Base-by-base conservation (phyloP, 495 filamentous ascomycete genomes). In the Penicillium steckii region DNA sequence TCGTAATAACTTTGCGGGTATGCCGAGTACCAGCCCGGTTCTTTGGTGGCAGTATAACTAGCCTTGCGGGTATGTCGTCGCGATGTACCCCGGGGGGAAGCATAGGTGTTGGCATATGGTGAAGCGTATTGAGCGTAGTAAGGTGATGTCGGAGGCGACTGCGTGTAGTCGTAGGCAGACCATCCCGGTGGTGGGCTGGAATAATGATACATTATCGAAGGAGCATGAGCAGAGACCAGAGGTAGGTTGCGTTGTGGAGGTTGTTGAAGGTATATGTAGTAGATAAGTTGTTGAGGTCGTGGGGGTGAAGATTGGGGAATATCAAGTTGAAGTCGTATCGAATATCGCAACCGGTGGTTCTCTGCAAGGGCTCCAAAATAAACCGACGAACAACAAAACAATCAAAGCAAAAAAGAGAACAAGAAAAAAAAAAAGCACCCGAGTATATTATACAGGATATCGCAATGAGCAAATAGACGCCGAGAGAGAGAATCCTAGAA, bases 181-280 rank as follows among this genome's bases (percentile, higher is more conserved):
- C 78, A 80, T 65, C 76, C 78, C 30, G 62, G 66, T 26, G 72
- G 73, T 61, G 74, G 76, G 61, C 60, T 67, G 47, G 74, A 66
- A 54, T 79, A 78, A 59, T 78, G 78, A 67, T 79, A 79, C 78
- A 81, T 80, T 73, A 70, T 76, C 61, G 64, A 53, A 44, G 27
- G 61, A 65, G 64, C 69, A 74, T 71, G 48, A 55, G 59, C 63
- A 56, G 29, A 41, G 41, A 48, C 27, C 21, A 46, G 29, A 49
- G 50, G 23, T 8, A 8, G 18, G 38, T 41, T 15, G 18, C 15
- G 33, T 3, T 37, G 33, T 37, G 3, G 33, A 15, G 4, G 26
- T 27, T 27, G 26, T 27, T 27, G 26, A 27, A 10, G 26, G 26
- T 27, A 5, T 4, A 27, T 4, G 26, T 5, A 27, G 33, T 6